Evolutionary conservation across 257 asterid species (phyloP), one percentile per base, ranked within the genome.

Genomic region (Leonotis leonurus): DNA sequence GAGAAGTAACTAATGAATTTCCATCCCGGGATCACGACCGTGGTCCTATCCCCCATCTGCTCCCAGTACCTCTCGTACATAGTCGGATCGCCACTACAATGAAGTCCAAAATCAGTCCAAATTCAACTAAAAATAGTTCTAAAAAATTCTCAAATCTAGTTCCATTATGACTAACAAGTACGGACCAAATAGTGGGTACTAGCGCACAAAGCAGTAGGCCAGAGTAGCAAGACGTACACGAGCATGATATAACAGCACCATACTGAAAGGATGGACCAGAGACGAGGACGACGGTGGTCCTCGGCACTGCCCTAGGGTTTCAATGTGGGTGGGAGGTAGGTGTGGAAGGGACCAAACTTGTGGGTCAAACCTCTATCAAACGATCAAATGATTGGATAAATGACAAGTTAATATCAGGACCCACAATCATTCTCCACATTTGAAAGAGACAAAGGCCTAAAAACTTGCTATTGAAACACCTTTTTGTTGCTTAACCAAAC

Each of bases 61-160:
- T 77, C 75, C 99, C 99, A 92, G 56, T 89, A 92, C 12, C 46
- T 76, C 78, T 83, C 95, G 55, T 92, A 92, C 97, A 92, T 92
- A 6, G 95, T 89, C 6, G 98, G 98, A 73, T 92, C 98, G 5
- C 98, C 98, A 53, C 98, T 92, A 73, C 39, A 62, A 73, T 37
- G 35, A 2, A 27, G 36, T 43, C 20, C 56, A 24, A 22, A 33
- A 29, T 57, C 24, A 16, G 5, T 0, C 1, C 7, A 14, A n/a
- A 40, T n/a, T 43, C 22, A 43, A 14, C 41, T 10, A 5, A 5
- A 43, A 43, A 43, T 0, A 41, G 18, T 4, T 4, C 2, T 0
- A 41, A 43, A 43, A 43, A 43, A n/a, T 3, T 10, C 56, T 4
- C 56, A 25, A 12, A 10, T 24, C 10, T 12, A n/a, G n/a, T 1